Evolutionary conservation across 441 rosid species (phyloP).

Genomic region (Macaranga tanarius): DNA sequence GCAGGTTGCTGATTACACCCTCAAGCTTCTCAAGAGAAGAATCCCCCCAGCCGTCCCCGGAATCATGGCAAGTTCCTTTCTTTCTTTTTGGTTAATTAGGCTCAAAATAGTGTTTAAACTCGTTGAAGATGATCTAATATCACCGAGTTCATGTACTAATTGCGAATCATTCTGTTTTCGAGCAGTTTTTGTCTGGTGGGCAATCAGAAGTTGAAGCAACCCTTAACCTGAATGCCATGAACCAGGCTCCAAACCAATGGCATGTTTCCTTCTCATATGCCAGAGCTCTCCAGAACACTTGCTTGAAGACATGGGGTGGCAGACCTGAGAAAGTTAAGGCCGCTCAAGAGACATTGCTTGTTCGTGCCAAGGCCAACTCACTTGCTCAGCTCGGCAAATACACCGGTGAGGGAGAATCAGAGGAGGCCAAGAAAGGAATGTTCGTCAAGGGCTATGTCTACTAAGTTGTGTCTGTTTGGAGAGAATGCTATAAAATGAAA

Average conservation of each 20-base stretch:
- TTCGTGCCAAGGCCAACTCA: constrained; percentile 83
- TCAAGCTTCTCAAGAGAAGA: constrained; percentile 74
- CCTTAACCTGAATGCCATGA: constrained; percentile 90
- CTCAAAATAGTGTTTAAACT: no score
- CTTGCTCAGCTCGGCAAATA: constrained; percentile 91
- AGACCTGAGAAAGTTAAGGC: constrained; percentile 76
- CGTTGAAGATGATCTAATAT: neutral
- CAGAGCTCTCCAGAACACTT: constrained; percentile 90
- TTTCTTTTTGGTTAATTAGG: no score
- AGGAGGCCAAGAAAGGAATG: constrained; percentile 91
- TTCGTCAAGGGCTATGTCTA: constrained; percentile 82
- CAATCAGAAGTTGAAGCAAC: constrained; percentile 96
- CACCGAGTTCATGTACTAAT: neutral
- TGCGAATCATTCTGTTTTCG: constrained; percentile 3
- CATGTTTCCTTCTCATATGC: constrained; percentile 95
- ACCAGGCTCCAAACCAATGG: constrained; percentile 86
- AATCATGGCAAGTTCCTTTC: constrained; percentile 65
- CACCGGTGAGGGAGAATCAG: constrained; percentile 89
- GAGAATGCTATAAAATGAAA: constrained; percentile 12
- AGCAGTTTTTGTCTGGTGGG: constrained; percentile 92
- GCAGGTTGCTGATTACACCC: constrained; percentile 83
- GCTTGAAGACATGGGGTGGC: constrained; percentile 95
- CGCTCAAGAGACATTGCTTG: constrained; percentile 67
- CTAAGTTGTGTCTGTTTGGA: constrained; percentile 24
- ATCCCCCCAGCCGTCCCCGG: constrained; percentile 86